Percentiles rank a stretch among this genome's conserved stretches.
phyloP scores from a whole-genome alignment of 2,329 filamentous ascomycete species.

The Diaporthe destruens region DNA sequence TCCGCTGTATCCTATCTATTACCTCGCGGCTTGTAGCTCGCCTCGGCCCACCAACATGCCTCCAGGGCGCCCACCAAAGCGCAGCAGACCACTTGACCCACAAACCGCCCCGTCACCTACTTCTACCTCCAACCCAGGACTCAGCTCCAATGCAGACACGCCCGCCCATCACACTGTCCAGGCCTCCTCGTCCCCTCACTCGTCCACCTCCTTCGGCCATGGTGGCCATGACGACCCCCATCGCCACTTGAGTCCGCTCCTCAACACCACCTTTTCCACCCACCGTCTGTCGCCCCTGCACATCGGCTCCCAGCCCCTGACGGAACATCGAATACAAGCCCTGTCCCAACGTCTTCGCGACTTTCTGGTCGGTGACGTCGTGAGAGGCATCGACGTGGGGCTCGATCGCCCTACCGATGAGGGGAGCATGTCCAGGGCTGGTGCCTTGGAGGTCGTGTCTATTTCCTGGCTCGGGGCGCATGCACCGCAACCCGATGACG shows the following conservation, averaged over 20 bases:
- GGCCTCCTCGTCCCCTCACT: slow-evolving; percentile 32
- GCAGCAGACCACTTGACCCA: slow-evolving; percentile 13
- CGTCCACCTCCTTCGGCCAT: slow-evolving; percentile 23
- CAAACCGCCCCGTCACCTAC: background rate
- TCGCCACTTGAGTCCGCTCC: slow-evolving; percentile 58
- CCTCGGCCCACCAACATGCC: slow-evolving; percentile 9
- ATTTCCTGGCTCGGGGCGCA: slow-evolving; percentile 60
- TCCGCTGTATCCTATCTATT: background rate
- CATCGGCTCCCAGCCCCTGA: slow-evolving; percentile 57
- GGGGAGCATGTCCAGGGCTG: slow-evolving; percentile 54
- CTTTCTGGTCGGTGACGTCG: slow-evolving; percentile 68
- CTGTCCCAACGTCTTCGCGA: slow-evolving; percentile 66
- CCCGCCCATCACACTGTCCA: background rate
- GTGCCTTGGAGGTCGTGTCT: slow-evolving; percentile 60
- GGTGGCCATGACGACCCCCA: slow-evolving; percentile 43
- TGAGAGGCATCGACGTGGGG: slow-evolving; percentile 70
- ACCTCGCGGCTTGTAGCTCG: background rate
- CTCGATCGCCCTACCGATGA: slow-evolving; percentile 56
- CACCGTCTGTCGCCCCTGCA: slow-evolving; percentile 68
- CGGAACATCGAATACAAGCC: slow-evolving; percentile 53
- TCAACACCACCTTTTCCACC: slow-evolving; percentile 70
- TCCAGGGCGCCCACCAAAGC: slow-evolving; percentile 31
- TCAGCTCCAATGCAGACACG: background rate
- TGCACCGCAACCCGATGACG: slow-evolving; percentile 42
- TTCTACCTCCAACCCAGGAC: background rate